Evolutionary conservation across 2,329 filamentous ascomycete species (phyloP), one percentile per base, ranked within the genome.

Genomic region (Fusarium torulosum): DNA sequence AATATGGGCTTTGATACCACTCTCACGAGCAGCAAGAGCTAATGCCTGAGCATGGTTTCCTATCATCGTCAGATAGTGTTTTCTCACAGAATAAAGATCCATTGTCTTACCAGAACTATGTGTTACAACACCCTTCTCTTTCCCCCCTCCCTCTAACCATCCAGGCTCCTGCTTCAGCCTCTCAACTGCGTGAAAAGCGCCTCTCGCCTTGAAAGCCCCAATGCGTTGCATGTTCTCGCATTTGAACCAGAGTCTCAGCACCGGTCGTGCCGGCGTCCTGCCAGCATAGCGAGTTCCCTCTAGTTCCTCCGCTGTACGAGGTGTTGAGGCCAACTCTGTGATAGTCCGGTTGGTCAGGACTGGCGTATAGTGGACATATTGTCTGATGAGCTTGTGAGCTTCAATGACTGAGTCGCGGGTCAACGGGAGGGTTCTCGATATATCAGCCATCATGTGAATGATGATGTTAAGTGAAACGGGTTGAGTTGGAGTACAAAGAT

Each of bases 21-120:
- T 88, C 37, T 90, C 90, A 19, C 84, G 84, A 3, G 95, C 94
- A 0, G 95, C 95, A 50, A 97, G 90, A 3, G 95, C 88, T 57
- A 98, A 88, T 3, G 96, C 95, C 83, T 97, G 94, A 0, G 95
- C 95, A 76, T 98, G 96, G 80, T 98, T 98, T 61, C 95, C 94
- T 95, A 66, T 10, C 37, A 37, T 4, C 14, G 40, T 50, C 6
- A 62, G 53, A 57, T 38, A 51, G 15, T 40, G 15, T 14, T 4
- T 11, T 57, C 17, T 17, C 11, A n/a, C 10, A 23, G 29, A 25
- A 33, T 17, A 23, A 29, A 29, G 6, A 27, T 29, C 6, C 21
- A 6, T 15, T 55, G n/a, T 49, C 73, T 69, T 80, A 95, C 93
- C 94, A 76, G 90, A 94, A 77, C 92, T 96, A 81, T 97, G 94